phyloP scores from a whole-genome alignment of 2,329 filamentous ascomycete species.

The Botryotinia narcissicola region DNA sequence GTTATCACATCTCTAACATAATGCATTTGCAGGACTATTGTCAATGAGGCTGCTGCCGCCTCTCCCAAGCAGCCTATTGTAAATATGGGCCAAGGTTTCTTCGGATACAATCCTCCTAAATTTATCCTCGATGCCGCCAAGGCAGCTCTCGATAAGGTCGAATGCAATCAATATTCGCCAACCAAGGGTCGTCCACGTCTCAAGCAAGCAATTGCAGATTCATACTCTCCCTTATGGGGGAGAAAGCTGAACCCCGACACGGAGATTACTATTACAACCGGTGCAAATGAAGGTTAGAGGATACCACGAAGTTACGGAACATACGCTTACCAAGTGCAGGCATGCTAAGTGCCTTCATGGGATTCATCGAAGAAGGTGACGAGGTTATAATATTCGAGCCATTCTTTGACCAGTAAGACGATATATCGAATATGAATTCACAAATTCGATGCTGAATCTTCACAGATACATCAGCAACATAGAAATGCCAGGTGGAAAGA shows the following conservation, averaged over 20 bases:
- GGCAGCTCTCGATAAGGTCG: slow-evolving; percentile 80
- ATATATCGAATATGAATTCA: background rate
- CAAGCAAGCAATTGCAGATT: slow-evolving; percentile 88
- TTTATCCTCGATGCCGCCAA: slow-evolving; percentile 94
- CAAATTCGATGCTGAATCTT: slow-evolving; percentile 19
- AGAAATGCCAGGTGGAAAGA: slow-evolving; percentile 93
- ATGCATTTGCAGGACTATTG: slow-evolving; percentile 53
- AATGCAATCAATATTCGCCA: slow-evolving; percentile 98
- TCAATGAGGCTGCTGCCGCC: slow-evolving; percentile 63
- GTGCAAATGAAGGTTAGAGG: slow-evolving; percentile 69
- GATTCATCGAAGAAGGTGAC: slow-evolving; percentile 88
- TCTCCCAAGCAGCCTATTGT: slow-evolving; percentile 63
- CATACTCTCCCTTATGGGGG: slow-evolving; percentile 88
- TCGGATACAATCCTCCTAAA: slow-evolving; percentile 88
- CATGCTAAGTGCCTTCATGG: slow-evolving; percentile 98
- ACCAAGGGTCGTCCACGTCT: slow-evolving; percentile 89
- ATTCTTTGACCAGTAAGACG: slow-evolving; percentile 86
- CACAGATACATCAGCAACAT: slow-evolving; percentile 90
- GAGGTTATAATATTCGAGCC: slow-evolving; percentile 98
- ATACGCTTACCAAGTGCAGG: slow-evolving; percentile 43
- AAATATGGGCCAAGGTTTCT: slow-evolving; percentile 69
- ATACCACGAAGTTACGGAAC: background rate
- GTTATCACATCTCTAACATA: background rate
- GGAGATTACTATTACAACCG: slow-evolving; percentile 92
- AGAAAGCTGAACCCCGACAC: slow-evolving; percentile 80